Evolutionary conservation across 2,329 filamentous ascomycete species (phyloP).

Genomic region (Camptophora hylomeconis): DNA sequence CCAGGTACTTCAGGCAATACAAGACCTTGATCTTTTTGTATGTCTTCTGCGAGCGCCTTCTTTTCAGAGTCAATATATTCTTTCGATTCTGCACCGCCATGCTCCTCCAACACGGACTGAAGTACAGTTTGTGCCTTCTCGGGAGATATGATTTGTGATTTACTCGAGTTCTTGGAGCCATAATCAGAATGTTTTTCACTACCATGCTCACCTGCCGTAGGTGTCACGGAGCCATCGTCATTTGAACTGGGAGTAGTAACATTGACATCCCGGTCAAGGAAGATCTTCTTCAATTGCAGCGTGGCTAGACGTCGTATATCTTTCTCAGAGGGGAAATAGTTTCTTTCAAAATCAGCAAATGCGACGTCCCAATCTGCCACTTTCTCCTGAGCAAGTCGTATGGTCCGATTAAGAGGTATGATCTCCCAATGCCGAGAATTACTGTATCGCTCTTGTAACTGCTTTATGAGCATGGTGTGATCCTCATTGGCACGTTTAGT

Average conservation of each 20-base stretch:
- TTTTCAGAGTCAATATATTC: too few relatives aligned
- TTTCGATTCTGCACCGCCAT: too few relatives aligned
- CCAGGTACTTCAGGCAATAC: too few relatives aligned
- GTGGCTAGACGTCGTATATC: constrained; percentile 88
- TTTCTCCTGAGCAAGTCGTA: constrained; percentile 83
- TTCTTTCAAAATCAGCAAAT: constrained; percentile 80
- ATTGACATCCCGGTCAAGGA: constrained; percentile 72
- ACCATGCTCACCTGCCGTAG: constrained; percentile 24
- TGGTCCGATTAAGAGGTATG: constrained; percentile 78
- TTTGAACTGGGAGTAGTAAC: constrained; percentile 59
- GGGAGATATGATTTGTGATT: constrained; percentile 36
- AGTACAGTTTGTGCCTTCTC: constrained; percentile 54
- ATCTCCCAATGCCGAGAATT: constrained; percentile 93
- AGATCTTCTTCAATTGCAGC: constrained; percentile 86
- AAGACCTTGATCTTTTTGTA: background rate
- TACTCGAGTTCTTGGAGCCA: constrained; percentile 24
- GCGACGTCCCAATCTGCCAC: constrained; percentile 85
- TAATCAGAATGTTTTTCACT: constrained; percentile 21
- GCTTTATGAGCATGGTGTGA: constrained; percentile 56
- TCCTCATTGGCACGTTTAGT: constrained; percentile 74
- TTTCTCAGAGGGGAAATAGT: constrained; percentile 89
- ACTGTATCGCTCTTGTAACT: constrained; percentile 82
- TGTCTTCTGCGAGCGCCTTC: constrained; percentile 7
- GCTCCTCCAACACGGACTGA: constrained; percentile 52
- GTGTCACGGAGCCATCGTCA: constrained; percentile 50